A percentile compares a stretch with the other conserved stretches of the same genome.
phyloP scores from a whole-genome alignment of 371 early-diverging fungal genomes.

The Mucor circinelloides region DNA sequence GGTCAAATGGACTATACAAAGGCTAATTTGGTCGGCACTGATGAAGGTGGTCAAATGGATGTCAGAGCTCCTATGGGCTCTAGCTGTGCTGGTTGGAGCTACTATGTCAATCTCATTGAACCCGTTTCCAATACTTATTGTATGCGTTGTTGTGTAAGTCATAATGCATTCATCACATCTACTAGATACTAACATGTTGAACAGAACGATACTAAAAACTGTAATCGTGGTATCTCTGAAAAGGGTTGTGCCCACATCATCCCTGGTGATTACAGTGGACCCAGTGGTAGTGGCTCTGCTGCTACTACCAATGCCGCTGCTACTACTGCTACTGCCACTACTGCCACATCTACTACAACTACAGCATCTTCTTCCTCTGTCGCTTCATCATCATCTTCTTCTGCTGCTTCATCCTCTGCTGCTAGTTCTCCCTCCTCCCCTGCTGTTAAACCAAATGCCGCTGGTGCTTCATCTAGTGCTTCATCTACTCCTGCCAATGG shows the following conservation, averaged over 20 bases:
- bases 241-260: conserved; percentile 56
- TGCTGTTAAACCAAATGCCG: background rate
- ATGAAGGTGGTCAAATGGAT: conserved; percentile 64
- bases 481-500: background rate
- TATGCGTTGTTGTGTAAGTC: conserved; percentile 56
- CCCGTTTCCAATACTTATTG: conserved; percentile 55
- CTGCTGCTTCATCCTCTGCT: conserved; percentile 3
- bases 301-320: conserved; percentile 5
- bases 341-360: background rate
- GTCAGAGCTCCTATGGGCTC: conserved; percentile 52
- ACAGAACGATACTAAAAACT: conserved; percentile 28
- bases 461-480: background rate
- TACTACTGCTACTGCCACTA: background rate
- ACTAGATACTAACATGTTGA: too few relatives aligned
- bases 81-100: conserved; percentile 53
- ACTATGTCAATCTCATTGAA: conserved; percentile 60
- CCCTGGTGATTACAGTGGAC: conserved; percentile 58
- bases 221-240: conserved; percentile 54
- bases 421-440: conserved; percentile 2
- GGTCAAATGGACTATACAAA: conserved; percentile 59
- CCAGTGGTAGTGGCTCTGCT: conserved; percentile 18
- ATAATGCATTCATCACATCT: background rate
- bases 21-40: conserved; percentile 43
- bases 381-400: background rate
- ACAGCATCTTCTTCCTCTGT: background rate